Percentiles rank a stretch among this genome's conserved stretches.
phyloP scores from a whole-genome alignment of 2,329 filamentous ascomycete species.

The Exophiala lecanii-corni region DNA sequence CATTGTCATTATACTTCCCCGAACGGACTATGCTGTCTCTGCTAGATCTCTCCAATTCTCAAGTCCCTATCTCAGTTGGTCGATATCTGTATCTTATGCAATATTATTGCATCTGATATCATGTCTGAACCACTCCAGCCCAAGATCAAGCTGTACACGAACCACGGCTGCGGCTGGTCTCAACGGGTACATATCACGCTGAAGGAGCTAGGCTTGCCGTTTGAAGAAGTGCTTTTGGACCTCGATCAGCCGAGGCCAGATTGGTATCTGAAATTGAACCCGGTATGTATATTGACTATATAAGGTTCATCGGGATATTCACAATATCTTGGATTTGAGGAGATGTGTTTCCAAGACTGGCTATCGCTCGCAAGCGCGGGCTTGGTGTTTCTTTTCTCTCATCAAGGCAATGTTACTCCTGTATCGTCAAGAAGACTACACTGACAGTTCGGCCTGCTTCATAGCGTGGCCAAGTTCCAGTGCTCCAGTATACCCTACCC shows the following conservation, averaged over 20 bases:
- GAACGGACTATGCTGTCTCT: no score
- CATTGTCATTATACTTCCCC: no score
- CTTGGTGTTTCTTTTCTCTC: no score
- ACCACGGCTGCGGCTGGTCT: constrained; percentile 65
- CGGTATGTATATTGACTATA: constrained; percentile 51
- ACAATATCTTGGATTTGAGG: background rate
- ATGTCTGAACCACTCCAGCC: constrained; percentile 19
- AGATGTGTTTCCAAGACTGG: no score
- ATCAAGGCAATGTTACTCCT: no score
- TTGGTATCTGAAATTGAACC: constrained; percentile 70
- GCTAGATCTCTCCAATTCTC: no score
- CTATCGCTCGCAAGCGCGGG: no score
- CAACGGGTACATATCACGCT: constrained; percentile 72
- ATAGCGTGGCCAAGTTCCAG: constrained; percentile 69
- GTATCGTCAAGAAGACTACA: no score
- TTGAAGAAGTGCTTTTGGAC: constrained; percentile 69
- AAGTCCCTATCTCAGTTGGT: no score
- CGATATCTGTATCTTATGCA: no score
- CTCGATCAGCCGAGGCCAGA: constrained; percentile 62
- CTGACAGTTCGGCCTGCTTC: no score
- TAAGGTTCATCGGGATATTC: background rate
- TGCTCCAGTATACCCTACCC: constrained; percentile 40
- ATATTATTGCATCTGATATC: background rate
- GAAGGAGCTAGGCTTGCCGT: constrained; percentile 60
- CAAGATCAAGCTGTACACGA: constrained; percentile 66